Evolutionary conservation across 768 basidiomycete genomes (phyloP).

Genomic region (Cytidiella melzeri): DNA sequence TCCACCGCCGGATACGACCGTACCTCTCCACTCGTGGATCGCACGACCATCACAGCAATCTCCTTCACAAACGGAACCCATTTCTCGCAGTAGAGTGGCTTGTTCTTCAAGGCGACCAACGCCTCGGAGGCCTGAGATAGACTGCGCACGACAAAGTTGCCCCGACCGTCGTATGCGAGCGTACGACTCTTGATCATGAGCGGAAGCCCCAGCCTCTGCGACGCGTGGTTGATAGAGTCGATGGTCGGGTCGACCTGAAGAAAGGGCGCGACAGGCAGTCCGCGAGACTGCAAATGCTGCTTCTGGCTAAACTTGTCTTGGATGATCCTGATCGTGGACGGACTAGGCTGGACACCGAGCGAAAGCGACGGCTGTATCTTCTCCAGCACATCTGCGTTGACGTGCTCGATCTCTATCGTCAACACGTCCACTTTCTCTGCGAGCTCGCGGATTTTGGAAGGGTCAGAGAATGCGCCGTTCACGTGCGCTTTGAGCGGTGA

Average conservation of each 20-base stretch:
- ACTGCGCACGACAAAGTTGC: constrained; percentile 74
- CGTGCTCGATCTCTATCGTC: constrained; percentile 97
- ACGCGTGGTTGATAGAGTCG: constrained; percentile 47
- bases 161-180: constrained; percentile 92
- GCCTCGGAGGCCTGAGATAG: constrained; percentile 44
- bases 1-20: constrained; percentile 88
- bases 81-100: constrained; percentile 88
- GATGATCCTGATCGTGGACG: constrained; percentile 76
- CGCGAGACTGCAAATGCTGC: constrained; percentile 42
- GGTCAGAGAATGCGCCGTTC: constrained; percentile 85
- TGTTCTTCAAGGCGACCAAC: constrained; percentile 52
- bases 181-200: constrained; percentile 97
- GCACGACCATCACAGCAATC: constrained; percentile 96
- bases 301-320: constrained; percentile 74
- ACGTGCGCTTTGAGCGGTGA: constrained; percentile 52
- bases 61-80: constrained; percentile 89
- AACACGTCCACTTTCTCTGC: constrained; percentile 78
- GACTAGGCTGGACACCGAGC: constrained; percentile 59
- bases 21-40: constrained; percentile 66
- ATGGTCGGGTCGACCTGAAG: constrained; percentile 48
- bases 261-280: constrained; percentile 55
- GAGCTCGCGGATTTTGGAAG: constrained; percentile 70
- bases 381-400: constrained; percentile 70
- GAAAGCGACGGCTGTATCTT: constrained; percentile 39
- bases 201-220: constrained; percentile 65